phyloP scores from a whole-genome alignment of 2,329 filamentous ascomycete genomes.

The Pleomassaria siparia region DNA sequence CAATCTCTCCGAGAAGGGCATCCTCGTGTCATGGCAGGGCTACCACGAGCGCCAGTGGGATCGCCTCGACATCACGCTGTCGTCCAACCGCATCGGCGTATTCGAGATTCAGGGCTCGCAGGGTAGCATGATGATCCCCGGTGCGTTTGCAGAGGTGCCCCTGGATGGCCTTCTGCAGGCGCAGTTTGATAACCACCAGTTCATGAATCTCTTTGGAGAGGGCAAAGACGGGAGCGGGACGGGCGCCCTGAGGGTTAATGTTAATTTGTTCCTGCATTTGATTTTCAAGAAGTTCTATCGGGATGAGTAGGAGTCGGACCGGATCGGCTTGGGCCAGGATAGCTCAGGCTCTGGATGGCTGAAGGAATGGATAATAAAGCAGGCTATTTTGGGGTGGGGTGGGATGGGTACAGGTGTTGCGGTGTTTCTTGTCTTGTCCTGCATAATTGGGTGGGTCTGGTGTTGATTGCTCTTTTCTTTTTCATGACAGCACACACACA shows the following conservation, averaged over 20 bases:
- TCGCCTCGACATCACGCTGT: constrained; percentile 91
- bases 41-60: constrained; percentile 83
- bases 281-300: constrained; percentile 98
- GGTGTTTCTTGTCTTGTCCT: too few relatives aligned
- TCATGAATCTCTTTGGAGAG: constrained; percentile 80
- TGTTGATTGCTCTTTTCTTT: too few relatives aligned
- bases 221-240: constrained; percentile 18
- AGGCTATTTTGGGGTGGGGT: too few relatives aligned
- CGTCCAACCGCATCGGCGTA: constrained; percentile 88
- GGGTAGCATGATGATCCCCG: constrained; percentile 93
- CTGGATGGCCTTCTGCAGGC: constrained; percentile 94
- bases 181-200: constrained; percentile 95
- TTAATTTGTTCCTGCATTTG: constrained; percentile 93
- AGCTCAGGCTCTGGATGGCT: too few relatives aligned
- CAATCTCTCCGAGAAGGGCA: constrained; percentile 87
- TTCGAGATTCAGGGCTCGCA: constrained; percentile 90
- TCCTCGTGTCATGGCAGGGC: constrained; percentile 87
- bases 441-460: too few relatives aligned
- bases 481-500: too few relatives aligned
- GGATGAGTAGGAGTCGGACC: constrained; percentile 28
- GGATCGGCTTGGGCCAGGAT: background rate
- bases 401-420: too few relatives aligned
- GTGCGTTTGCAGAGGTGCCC: constrained; percentile 82
- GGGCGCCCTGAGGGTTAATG: constrained; percentile 75
- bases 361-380: too few relatives aligned